Base-by-base conservation (phyloP, 2,329 filamentous ascomycete species). In the Aspergillus flavus region DNA sequence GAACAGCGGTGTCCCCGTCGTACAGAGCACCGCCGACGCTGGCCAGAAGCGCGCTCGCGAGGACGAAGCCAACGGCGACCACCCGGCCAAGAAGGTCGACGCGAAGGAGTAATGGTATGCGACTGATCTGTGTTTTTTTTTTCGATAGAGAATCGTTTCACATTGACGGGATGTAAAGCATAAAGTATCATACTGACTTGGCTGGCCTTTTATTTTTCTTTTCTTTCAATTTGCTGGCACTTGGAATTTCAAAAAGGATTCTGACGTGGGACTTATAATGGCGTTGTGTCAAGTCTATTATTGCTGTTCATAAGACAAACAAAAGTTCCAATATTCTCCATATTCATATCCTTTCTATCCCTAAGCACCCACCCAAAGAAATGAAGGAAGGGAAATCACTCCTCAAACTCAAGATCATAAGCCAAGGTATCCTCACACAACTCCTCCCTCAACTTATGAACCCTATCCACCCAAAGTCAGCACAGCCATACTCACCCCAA, bases 1-100 rank as follows among this genome's bases (percentile, higher is more conserved):
- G 52, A 32, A 39, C 61, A 82, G 81, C 57, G 81, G 81, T 41
- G 79, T 82, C 55, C 80, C 80, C 28, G 74, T 80, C 28, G 72
- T 82, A 58, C 78, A 81, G 68, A 77, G 70, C 71, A 75, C 76
- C 65, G 65, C 71, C 66, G 68, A 71, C 61, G 53, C 70, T 55
- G 76, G 78, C 54, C 78, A 82, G 72, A 84, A 84, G 78, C 80
- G 82, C 54, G 68, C 74, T 41, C 79, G 79, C 26, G 81, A 83
- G 54, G 81, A 81, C 30, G 74, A 76, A 48, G 68, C 66, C 54
- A 76, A 73, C 36, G 76, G 73, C 19, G 77, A 79, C 41, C 77
- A 75, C 62, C 77, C 80, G 23, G 70, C 78, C 28, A 84, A 85
- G 76, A 85, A 84, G 72, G 76, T 81, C 45, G 82, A 84, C 69